phyloP scores from a whole-genome alignment of 441 rosid genomes.

The Biscutella auriculata region DNA sequence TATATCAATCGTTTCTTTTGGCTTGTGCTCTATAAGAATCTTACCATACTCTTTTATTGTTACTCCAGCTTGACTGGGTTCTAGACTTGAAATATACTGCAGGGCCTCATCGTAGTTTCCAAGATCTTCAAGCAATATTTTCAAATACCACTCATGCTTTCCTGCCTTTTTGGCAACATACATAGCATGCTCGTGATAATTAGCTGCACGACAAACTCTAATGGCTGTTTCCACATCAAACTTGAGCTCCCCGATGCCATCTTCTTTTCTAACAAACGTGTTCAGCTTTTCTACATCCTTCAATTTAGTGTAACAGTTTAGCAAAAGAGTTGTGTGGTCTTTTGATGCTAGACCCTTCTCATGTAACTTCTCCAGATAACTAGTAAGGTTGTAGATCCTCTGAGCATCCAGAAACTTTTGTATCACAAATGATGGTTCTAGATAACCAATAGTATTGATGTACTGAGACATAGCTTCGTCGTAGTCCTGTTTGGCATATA shows the following conservation, averaged over 20 bases:
- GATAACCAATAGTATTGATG: slow-evolving; percentile 83
- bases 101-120: slow-evolving; percentile 90
- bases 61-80: slow-evolving; percentile 89
- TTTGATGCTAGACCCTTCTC: slow-evolving; percentile 96
- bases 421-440: slow-evolving; percentile 94
- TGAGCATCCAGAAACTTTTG: slow-evolving; percentile 98
- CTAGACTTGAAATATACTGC: slow-evolving; percentile 81
- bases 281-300: slow-evolving; percentile 93
- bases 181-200: slow-evolving; percentile 98
- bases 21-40: slow-evolving; percentile 87
- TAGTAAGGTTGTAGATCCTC: slow-evolving; percentile 94
- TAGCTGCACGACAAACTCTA: slow-evolving; percentile 95
- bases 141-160: slow-evolving; percentile 86
- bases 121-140: slow-evolving; percentile 92
- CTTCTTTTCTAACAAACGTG: slow-evolving; percentile 80
- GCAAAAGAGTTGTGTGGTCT: slow-evolving; percentile 91
- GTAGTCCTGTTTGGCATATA: slow-evolving; percentile 85
- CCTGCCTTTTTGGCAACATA: slow-evolving; percentile 97
- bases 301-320: slow-evolving; percentile 91
- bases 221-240: slow-evolving; percentile 97
- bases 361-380: slow-evolving; percentile 83
- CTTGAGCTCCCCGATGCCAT: slow-evolving; percentile 79
- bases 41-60: slow-evolving; percentile 95
- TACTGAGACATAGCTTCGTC: slow-evolving; percentile 96
- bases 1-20: slow-evolving; percentile 71